These are phyloP conservation scores for Leptographium lundbergii DNA, from an alignment of 2,329 filamentous ascomycete genomes.

Conservation along the genomic window DNA sequence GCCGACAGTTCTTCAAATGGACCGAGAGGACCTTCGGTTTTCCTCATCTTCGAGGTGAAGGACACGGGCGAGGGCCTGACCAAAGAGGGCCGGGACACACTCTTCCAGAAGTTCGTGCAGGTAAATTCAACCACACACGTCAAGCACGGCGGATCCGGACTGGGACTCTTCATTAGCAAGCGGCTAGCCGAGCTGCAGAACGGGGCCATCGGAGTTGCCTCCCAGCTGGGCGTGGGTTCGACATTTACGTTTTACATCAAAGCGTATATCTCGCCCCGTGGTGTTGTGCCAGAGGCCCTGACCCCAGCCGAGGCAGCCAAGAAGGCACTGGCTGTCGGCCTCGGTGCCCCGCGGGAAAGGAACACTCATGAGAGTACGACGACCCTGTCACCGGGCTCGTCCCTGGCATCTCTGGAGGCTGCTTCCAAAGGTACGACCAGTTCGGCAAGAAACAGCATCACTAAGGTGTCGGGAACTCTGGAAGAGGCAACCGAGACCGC, in stretches of 20 bases:
- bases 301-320: slow-evolving; percentile 8
- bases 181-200: slow-evolving; percentile 71
- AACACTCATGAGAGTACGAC: not conserved
- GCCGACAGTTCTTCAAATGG: too few species aligned
- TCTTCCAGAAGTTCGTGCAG: slow-evolving; percentile 72
- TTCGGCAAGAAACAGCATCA: not conserved
- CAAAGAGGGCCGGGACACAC: slow-evolving; percentile 55
- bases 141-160: slow-evolving; percentile 65
- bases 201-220: slow-evolving; percentile 64
- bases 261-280: slow-evolving; percentile 31
- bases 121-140: slow-evolving; percentile 64
- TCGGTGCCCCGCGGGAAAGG: not conserved
- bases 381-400: not conserved
- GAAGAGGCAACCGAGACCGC: not conserved
- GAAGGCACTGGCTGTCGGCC: not conserved
- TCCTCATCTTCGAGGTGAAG: slow-evolving; percentile 59
- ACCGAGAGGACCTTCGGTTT: slow-evolving; percentile 35
- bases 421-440: not conserved
- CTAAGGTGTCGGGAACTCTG: not conserved
- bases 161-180: slow-evolving; percentile 68
- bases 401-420: not conserved
- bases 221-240: slow-evolving; percentile 55
- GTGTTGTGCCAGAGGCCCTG: slow-evolving; percentile 26
- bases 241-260: slow-evolving; percentile 67
- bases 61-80: slow-evolving; percentile 67